A percentile compares a stretch with the other conserved stretches of the same genome.
phyloP scores from a whole-genome alignment of 257 asterid species.

The Avicennia marina region DNA sequence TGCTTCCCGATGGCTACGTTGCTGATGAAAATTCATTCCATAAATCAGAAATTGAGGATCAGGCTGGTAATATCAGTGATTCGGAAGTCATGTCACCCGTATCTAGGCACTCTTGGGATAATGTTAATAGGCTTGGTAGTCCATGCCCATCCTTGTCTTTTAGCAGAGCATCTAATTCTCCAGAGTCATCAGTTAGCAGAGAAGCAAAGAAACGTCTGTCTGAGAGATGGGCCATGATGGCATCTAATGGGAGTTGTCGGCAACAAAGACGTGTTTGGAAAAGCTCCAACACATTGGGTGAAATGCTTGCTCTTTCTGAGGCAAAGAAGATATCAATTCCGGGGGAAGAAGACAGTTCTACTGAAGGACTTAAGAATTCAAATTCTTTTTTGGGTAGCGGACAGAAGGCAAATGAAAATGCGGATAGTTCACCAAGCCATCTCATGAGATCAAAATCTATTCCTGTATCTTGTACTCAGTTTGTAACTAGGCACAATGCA shows the following conservation, averaged over 20 bases:
- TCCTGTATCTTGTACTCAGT: conserved; percentile 64
- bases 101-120: conserved; percentile 95
- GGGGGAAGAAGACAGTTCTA: conserved; percentile 31
- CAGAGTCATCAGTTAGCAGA: conserved; percentile 88
- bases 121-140: conserved; percentile 67
- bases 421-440: conserved; percentile 46
- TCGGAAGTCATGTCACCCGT: conserved; percentile 82
- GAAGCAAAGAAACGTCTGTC: conserved; percentile 98
- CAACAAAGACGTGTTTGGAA: conserved; percentile 61
- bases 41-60: conserved; percentile 71
- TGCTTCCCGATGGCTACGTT: conserved; percentile 65
- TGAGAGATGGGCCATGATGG: conserved; percentile 94
- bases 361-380: conserved; percentile 34
- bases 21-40: conserved; percentile 90
- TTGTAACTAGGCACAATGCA: conserved; percentile 36
- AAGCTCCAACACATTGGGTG: conserved; percentile 92
- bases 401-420: conserved; percentile 24
- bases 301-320: conserved; percentile 97
- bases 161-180: conserved; percentile 85
- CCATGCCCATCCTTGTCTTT: conserved; percentile 76
- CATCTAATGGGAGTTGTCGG: conserved; percentile 60
- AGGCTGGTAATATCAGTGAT: conserved; percentile 69
- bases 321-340: conserved; percentile 37
- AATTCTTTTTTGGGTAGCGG: conserved; percentile 26
- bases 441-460: conserved; percentile 80